Conservation (phyloP, 345 rosid species). For the Bruguiera sexangula region DNA sequence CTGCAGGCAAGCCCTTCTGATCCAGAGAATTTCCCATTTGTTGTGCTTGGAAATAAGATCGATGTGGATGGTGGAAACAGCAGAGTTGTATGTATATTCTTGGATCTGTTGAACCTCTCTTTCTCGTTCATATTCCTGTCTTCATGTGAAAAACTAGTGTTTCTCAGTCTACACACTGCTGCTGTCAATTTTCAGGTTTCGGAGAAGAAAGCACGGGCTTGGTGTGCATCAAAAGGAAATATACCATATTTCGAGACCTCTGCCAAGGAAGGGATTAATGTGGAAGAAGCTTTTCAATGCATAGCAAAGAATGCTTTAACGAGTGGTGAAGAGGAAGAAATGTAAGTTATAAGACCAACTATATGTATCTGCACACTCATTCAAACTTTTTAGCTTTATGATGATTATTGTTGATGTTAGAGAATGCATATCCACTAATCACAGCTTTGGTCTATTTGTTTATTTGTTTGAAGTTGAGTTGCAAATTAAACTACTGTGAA, state of each 20-base stretch:
- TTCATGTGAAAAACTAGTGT: background rate
- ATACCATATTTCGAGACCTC: conserved; percentile 98
- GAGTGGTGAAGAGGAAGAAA: conserved; percentile 91
- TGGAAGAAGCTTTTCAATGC: conserved; percentile 96
- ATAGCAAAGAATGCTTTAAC: conserved; percentile 89
- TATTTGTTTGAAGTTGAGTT: background rate
- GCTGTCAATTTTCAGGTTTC: conserved; percentile 52
- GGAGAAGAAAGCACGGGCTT: conserved; percentile 91
- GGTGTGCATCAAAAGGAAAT: conserved; percentile 98
- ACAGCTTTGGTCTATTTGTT: background rate
- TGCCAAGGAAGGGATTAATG: conserved; percentile 94
- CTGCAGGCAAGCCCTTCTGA: conserved; percentile 39
- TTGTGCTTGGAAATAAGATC: conserved; percentile 37
- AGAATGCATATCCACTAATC: background rate
- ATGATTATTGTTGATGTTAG: background rate
- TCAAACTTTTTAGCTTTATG: background rate
- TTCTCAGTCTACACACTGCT: background rate
- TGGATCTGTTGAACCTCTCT: background rate
- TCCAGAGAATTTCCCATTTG: conserved; percentile 39
- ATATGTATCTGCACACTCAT: background rate
- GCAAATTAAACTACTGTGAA: background rate
- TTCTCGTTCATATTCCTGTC: background rate
- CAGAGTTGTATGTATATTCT: conserved; percentile 29
- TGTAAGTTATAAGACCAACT: conserved; percentile 52
- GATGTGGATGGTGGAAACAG: conserved; percentile 38